Evolutionary conservation across 139 green algal genomes (phyloP).

Genomic region (Picochlorum sp.): DNA sequence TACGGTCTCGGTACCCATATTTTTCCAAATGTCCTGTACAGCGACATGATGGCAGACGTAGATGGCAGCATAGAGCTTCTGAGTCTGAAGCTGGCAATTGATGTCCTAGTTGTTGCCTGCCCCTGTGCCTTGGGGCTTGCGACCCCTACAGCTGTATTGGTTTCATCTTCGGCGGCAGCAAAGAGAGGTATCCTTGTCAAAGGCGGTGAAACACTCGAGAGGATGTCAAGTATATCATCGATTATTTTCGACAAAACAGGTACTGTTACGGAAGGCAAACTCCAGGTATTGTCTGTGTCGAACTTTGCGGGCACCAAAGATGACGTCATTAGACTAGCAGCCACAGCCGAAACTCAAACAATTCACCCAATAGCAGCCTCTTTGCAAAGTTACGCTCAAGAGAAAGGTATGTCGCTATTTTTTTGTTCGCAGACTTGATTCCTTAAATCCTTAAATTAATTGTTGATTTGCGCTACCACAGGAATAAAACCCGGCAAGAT

Average conservation of each 20-base stretch:
- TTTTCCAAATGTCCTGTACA: conserved; percentile 21
- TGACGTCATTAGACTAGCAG: conserved; percentile 55
- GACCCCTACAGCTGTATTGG: conserved; percentile 89
- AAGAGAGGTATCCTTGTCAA: conserved; percentile 75
- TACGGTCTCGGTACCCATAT: conserved; percentile 7
- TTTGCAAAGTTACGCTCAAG: conserved; percentile 43
- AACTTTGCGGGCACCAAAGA: conserved; percentile 16
- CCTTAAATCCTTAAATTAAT: neutral
- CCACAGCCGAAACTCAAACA: conserved; percentile 64
- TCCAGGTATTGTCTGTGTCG: conserved; percentile 13
- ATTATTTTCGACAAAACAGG: conserved; percentile 97
- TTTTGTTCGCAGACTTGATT: neutral
- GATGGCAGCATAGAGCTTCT: conserved; percentile 48
- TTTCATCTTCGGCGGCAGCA: conserved; percentile 61
- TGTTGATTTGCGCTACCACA: neutral
- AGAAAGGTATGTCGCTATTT: conserved; percentile 17
- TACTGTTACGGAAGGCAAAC: conserved; percentile 72
- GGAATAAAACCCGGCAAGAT: conserved; percentile 23
- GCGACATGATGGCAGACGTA: conserved; percentile 24
- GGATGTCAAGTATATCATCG: conserved; percentile 52
- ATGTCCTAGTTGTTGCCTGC: conserved; percentile 94
- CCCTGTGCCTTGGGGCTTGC: conserved; percentile 94
- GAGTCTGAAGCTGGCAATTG: conserved; percentile 70
- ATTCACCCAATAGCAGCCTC: conserved; percentile 79
- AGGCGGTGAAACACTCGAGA: conserved; percentile 84